These are phyloP conservation scores for Solanum bulbocastanum DNA, from an alignment of 257 asterid species.

Conservation along the genomic window DNA sequence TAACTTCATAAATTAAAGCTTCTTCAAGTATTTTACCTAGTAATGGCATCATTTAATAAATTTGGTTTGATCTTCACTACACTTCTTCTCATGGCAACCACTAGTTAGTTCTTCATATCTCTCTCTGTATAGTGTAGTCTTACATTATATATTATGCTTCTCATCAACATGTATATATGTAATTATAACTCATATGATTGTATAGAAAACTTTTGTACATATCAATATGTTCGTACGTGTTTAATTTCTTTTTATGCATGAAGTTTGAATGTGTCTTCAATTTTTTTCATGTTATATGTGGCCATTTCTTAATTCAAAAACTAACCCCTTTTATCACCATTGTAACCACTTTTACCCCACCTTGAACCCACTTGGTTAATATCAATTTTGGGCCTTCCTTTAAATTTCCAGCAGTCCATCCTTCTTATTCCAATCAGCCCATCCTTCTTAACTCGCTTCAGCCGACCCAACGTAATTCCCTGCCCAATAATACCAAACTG, in stretches of 20 bases:
- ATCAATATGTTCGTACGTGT: background rate
- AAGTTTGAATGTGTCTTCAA: background rate
- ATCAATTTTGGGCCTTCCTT: too few relatives aligned
- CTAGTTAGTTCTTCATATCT: background rate
- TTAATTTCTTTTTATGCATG: background rate
- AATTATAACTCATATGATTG: background rate
- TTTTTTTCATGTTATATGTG: background rate
- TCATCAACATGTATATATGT: background rate
- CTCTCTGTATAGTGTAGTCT: background rate
- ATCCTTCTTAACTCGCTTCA: too few relatives aligned
- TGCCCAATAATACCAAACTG: too few relatives aligned
- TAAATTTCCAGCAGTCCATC: too few relatives aligned
- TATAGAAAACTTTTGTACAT: background rate
- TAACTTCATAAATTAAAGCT: background rate
- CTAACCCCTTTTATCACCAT: too few relatives aligned
- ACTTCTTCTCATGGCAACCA: background rate
- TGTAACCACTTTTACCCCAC: too few relatives aligned
- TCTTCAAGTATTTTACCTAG: background rate
- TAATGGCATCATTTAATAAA: background rate
- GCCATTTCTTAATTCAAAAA: too few relatives aligned
- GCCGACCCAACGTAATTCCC: too few relatives aligned
- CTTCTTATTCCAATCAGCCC: too few relatives aligned
- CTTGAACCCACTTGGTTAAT: too few relatives aligned
- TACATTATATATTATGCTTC: too few relatives aligned
- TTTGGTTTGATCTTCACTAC: background rate